phyloP scores from a whole-genome alignment of 2,329 filamentous ascomycete species.

The Alternaria sp. region DNA sequence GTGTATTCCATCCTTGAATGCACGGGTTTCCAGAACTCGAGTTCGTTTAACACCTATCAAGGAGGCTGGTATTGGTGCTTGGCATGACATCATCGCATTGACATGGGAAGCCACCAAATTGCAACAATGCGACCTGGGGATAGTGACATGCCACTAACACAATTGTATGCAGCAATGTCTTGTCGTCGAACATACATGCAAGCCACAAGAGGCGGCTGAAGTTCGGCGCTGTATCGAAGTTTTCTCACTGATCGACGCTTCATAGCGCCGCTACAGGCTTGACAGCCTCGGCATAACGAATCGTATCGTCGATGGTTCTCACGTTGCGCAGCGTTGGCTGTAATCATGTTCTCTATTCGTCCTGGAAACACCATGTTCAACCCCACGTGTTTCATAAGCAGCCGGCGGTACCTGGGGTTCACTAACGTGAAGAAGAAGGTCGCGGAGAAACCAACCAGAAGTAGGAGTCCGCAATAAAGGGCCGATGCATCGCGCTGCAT shows the following conservation, averaged over 20 bases:
- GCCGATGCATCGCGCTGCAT: constrained; percentile 23
- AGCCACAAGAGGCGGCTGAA: not conserved
- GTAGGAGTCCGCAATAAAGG: constrained; percentile 15
- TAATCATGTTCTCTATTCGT: not conserved
- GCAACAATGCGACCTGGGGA: not conserved
- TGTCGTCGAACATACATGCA: not conserved
- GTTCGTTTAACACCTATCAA: not conserved
- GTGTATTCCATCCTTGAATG: not conserved
- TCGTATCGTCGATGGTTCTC: constrained; percentile 2
- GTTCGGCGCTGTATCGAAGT: not conserved
- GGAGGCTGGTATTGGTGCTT: not conserved
- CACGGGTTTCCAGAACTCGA: not conserved
- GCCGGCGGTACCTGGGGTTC: constrained; percentile 7
- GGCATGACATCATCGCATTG: constrained; percentile 3
- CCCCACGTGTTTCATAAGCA: constrained; percentile 12
- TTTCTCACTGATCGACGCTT: not conserved
- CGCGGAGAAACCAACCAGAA: constrained; percentile 19
- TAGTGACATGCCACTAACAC: not conserved
- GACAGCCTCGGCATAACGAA: constrained; percentile 7
- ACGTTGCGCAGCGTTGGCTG: constrained; percentile 3
- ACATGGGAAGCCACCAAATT: not conserved
- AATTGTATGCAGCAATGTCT: not conserved
- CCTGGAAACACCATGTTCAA: not conserved
- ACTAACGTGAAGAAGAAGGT: constrained; percentile 38
- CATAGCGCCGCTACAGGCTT: constrained; percentile 5